phyloP scores from a whole-genome alignment of 805 yeast genomes.

The Wickerhamomyces ciferrii region DNA sequence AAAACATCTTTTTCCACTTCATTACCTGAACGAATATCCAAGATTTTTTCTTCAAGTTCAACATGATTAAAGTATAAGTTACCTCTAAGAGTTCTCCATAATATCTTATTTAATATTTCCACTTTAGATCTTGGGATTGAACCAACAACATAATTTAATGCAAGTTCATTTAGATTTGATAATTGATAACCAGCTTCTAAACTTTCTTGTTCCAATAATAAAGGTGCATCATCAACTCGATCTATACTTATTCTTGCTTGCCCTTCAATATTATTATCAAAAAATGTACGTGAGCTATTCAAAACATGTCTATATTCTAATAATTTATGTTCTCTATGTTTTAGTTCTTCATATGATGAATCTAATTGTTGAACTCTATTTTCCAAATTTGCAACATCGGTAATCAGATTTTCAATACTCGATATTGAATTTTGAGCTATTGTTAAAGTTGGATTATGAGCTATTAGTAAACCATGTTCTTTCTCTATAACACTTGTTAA shows the following conservation, averaged over 20 bases:
- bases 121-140: conserved; percentile 72
- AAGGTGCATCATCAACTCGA: conserved; percentile 32
- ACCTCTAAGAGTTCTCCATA: conserved; percentile 93
- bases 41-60: conserved; percentile 65
- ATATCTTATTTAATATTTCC: conserved; percentile 67
- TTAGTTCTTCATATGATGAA: conserved; percentile 61
- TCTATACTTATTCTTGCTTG: conserved; percentile 29
- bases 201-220: conserved; percentile 26
- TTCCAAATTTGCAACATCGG: conserved; percentile 63
- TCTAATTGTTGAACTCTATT: conserved; percentile 67
- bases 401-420: conserved; percentile 58
- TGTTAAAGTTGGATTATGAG: conserved; percentile 24
- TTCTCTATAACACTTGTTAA: conserved; percentile 44
- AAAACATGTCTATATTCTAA: conserved; percentile 67
- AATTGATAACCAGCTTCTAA: conserved; percentile 31
- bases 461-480: conserved; percentile 33
- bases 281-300: conserved; percentile 41
- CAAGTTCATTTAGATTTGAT: conserved; percentile 19
- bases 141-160: conserved; percentile 48
- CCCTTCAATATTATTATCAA: conserved; percentile 31
- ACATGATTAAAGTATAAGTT: conserved; percentile 74
- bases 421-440: conserved; percentile 30
- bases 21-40: conserved; percentile 53
- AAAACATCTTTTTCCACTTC: conserved; percentile 73
- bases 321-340: conserved; percentile 56